phyloP scores from a whole-genome alignment of 192 early-diverging fungal species.

The Helicostylum pulchrum region DNA sequence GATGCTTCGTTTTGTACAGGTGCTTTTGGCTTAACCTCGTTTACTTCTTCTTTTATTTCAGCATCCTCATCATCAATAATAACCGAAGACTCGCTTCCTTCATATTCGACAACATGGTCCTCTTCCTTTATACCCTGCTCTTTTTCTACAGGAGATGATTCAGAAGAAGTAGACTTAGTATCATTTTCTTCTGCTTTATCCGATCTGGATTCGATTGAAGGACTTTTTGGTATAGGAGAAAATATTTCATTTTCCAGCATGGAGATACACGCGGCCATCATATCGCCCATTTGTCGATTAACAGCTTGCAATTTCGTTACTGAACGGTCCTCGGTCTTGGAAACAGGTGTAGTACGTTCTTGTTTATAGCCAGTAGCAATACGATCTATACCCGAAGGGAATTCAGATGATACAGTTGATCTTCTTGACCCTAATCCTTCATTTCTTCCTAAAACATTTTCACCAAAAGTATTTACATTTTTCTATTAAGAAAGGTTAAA shows the following conservation, averaged over 20 bases:
- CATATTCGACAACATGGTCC: background rate
- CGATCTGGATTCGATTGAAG: slow-evolving; percentile 1
- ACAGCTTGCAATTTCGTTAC: slow-evolving; percentile 17
- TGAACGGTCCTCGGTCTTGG: background rate
- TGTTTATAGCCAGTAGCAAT: slow-evolving; percentile 30
- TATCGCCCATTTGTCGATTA: slow-evolving; percentile 33
- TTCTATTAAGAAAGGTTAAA: slow-evolving; percentile 11
- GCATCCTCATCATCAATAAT: background rate
- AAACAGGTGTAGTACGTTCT: background rate
- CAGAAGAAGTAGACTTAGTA: background rate
- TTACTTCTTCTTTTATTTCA: background rate
- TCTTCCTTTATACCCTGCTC: background rate
- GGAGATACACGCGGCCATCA: slow-evolving; percentile 36
- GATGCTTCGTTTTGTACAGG: slow-evolving; percentile 34
- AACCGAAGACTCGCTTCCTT: background rate
- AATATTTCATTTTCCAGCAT: slow-evolving; percentile 49
- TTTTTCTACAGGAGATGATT: background rate
- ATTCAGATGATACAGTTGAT: slow-evolving; percentile 21
- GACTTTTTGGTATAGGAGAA: slow-evolving; percentile 1
- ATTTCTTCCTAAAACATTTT: slow-evolving; percentile 30
- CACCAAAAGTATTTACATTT: slow-evolving; percentile 37
- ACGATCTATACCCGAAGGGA: slow-evolving; percentile 40
- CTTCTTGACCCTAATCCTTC: slow-evolving; percentile 1
- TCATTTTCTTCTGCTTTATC: slow-evolving; percentile 12
- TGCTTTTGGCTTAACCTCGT: background rate